A percentile compares a stretch with the other conserved stretches of the same genome.
These are phyloP conservation scores for Cinnamomum micranthum DNA, from an alignment of 164 flowering plant species.

Conservation along the genomic window DNA sequence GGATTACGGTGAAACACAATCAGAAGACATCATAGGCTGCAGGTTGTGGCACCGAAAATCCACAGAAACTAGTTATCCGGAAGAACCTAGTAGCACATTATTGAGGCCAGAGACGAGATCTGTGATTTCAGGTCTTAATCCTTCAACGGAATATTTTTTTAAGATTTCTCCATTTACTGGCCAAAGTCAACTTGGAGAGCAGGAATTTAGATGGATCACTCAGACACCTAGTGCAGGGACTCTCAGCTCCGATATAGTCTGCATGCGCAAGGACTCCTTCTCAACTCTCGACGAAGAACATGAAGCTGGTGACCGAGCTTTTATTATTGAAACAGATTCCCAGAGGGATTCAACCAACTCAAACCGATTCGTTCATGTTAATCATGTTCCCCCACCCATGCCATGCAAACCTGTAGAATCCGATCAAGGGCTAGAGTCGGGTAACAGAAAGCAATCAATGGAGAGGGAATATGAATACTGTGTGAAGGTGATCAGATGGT, in stretches of 20 bases:
- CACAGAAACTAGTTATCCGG: constrained; percentile 29
- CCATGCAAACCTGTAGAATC: constrained; percentile 30
- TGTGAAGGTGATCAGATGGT: constrained; percentile 47
- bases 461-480: constrained; percentile 52
- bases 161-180: constrained; percentile 40
- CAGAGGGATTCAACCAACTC: constrained; percentile 32
- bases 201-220: constrained; percentile 51
- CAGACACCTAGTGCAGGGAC: constrained; percentile 17
- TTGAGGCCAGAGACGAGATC: constrained; percentile 38
- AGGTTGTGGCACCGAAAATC: constrained; percentile 51
- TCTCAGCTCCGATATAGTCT: background rate
- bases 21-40: constrained; percentile 35
- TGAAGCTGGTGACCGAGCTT: constrained; percentile 9
- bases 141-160: constrained; percentile 46
- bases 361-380: constrained; percentile 3
- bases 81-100: constrained; percentile 41
- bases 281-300: constrained; percentile 15
- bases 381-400: constrained; percentile 30
- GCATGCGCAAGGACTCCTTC: background rate
- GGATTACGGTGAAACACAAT: constrained; percentile 22
- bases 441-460: constrained; percentile 9
- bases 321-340: constrained; percentile 13
- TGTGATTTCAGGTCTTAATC: constrained; percentile 33
- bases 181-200: constrained; percentile 26
- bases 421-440: constrained; percentile 7